Percentiles rank a stretch among this genome's conserved stretches.
Evolutionary conservation across 257 asterid genomes (phyloP).

Genomic region (Jasminum sambac): DNA sequence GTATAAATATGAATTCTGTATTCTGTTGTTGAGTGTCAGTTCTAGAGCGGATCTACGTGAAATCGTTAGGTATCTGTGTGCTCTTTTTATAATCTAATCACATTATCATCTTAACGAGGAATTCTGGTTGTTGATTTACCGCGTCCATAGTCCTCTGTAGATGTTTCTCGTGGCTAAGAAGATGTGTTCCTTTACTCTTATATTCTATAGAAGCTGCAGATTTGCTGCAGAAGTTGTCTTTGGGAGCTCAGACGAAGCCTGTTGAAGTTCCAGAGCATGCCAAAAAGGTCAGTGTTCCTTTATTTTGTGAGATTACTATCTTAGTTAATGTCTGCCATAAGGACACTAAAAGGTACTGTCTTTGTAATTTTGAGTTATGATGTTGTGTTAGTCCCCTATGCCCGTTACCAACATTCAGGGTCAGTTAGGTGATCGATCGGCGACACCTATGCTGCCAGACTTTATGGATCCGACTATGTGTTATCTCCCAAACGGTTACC

Average conservation of each 20-base stretch:
- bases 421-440: slow-evolving; percentile 38
- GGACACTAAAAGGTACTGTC: background rate
- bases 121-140: background rate
- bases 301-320: background rate
- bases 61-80: background rate
- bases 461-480: slow-evolving; percentile 49
- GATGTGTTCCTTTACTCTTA: slow-evolving; percentile 43
- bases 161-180: background rate
- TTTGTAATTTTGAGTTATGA: background rate
- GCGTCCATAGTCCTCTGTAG: background rate
- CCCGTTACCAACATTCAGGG: slow-evolving; percentile 35
- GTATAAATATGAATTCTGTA: background rate
- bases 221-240: slow-evolving; percentile 57
- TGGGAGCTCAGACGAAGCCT: slow-evolving; percentile 54
- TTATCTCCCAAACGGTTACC: slow-evolving; percentile 48
- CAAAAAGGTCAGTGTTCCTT: slow-evolving; percentile 37
- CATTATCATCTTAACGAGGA: background rate
- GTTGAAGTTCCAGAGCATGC: slow-evolving; percentile 45
- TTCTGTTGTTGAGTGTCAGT: background rate
- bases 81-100: background rate
- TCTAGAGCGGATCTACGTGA: background rate
- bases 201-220: slow-evolving; percentile 51
- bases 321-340: background rate
- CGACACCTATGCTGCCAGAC: slow-evolving; percentile 46
- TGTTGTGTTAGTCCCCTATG: slow-evolving; percentile 39